Evolutionary conservation across 345 rosid genomes (phyloP).

Genomic region (Lepidium sativum): DNA sequence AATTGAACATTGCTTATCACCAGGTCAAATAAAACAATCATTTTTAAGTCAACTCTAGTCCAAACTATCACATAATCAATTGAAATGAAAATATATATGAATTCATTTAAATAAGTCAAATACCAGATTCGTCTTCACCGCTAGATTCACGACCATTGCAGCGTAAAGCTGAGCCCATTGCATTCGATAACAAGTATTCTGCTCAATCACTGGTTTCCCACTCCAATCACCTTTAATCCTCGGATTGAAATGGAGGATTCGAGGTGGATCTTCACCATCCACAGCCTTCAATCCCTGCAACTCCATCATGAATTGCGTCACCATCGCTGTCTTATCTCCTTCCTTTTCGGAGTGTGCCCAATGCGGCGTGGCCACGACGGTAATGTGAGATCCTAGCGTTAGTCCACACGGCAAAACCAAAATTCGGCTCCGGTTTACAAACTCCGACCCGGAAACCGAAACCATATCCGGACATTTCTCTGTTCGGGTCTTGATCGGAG

Average conservation of each 20-base stretch:
- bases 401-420: conserved; percentile 80
- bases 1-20: not conserved
- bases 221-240: conserved; percentile 75
- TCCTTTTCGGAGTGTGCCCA: conserved; percentile 52
- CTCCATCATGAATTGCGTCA: conserved; percentile 79
- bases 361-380: conserved; percentile 82
- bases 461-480: conserved; percentile 56
- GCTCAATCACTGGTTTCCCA: conserved; percentile 58
- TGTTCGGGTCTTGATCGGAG: conserved; percentile 21
- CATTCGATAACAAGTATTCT: conserved; percentile 65
- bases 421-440: conserved; percentile 33
- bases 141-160: conserved; percentile 72
- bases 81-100: not conserved
- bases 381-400: conserved; percentile 74
- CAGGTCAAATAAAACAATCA: conserved; percentile 6
- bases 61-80: not conserved
- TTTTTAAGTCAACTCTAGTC: conserved; percentile 8
- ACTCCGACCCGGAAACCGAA: conserved; percentile 48
- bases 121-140: conserved; percentile 70
- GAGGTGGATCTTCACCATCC: conserved; percentile 66
- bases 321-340: conserved; percentile 46
- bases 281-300: conserved; percentile 55
- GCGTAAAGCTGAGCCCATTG: conserved; percentile 60
- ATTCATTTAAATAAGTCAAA: not conserved
- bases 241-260: conserved; percentile 66